Percentiles rank a stretch among this genome's conserved stretches.
These are phyloP conservation scores for Talaromyces piceae DNA, from an alignment of 2,329 filamentous ascomycete species.

Conservation along the genomic window DNA sequence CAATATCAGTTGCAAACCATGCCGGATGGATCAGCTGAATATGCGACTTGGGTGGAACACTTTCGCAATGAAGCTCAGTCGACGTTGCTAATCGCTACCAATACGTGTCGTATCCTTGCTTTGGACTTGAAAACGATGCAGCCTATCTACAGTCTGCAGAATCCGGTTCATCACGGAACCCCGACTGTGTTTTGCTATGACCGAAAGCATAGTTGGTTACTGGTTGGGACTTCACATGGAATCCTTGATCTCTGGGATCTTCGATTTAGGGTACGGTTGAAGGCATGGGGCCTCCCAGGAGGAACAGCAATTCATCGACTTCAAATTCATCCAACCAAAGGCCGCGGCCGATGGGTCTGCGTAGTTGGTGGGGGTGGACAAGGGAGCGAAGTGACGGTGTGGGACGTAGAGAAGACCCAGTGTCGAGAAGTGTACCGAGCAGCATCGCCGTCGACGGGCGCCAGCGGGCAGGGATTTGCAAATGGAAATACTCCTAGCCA, in stretches of 20 bases:
- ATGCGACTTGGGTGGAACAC: conserved; percentile 86
- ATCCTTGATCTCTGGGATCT: conserved; percentile 93
- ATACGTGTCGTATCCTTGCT: conserved; percentile 71
- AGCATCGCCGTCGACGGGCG: conserved; percentile 29
- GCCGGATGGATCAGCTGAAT: conserved; percentile 49
- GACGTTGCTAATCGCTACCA: conserved; percentile 79
- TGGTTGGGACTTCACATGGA: conserved; percentile 86
- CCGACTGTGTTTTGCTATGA: conserved; percentile 90
- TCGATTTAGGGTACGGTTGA: conserved; percentile 81
- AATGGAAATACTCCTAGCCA: conserved; percentile 13
- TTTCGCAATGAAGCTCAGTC: conserved; percentile 76
- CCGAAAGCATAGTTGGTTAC: conserved; percentile 77
- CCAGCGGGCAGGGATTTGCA: background rate
- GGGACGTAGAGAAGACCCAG: conserved; percentile 85
- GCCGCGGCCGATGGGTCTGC: conserved; percentile 76
- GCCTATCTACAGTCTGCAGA: conserved; percentile 70
- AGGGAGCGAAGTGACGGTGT: conserved; percentile 78
- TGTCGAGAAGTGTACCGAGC: conserved; percentile 82
- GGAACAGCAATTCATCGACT: conserved; percentile 74
- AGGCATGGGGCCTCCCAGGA: conserved; percentile 79
- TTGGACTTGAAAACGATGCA: conserved; percentile 84
- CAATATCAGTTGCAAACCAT: conserved; percentile 61
- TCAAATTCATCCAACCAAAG: conserved; percentile 67
- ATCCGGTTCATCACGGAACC: conserved; percentile 83
- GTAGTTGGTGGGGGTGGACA: conserved; percentile 80